Evolutionary conservation across 306 rosid genomes (phyloP).

Genomic region (Delonix regia): DNA sequence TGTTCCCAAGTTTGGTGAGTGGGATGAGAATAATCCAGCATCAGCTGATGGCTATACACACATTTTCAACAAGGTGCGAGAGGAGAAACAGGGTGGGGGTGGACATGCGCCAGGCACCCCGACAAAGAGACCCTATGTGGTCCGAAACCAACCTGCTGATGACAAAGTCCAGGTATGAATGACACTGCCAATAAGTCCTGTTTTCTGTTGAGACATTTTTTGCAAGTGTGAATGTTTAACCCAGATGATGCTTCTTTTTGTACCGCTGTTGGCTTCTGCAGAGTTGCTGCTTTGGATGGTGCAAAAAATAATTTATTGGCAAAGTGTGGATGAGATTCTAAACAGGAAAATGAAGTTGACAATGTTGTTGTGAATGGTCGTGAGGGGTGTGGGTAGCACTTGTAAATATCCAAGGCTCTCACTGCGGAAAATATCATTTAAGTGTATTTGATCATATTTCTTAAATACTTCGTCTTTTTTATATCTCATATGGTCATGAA

Average conservation of each 20-base stretch:
- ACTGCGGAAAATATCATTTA: slow-evolving; percentile 13
- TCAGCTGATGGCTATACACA: slow-evolving; percentile 88
- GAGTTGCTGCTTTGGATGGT: slow-evolving; percentile 78
- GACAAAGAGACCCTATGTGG: slow-evolving; percentile 43
- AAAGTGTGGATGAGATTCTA: slow-evolving; percentile 40
- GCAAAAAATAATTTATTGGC: slow-evolving; percentile 52
- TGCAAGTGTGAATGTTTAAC: not conserved
- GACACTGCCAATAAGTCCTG: not conserved
- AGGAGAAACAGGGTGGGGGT: slow-evolving; percentile 68
- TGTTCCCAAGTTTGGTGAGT: slow-evolving; percentile 96
- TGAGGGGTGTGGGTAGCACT: slow-evolving; percentile 19
- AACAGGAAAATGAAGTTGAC: slow-evolving; percentile 24
- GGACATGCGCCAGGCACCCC: slow-evolving; percentile 59
- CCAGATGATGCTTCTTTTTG: slow-evolving; percentile 32
- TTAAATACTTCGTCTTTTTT: not conserved
- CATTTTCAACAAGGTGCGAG: slow-evolving; percentile 80
- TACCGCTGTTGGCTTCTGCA: slow-evolving; percentile 47
- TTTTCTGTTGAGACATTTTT: not conserved
- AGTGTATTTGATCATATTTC: slow-evolving; percentile 20
- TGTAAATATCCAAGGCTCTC: slow-evolving; percentile 42
- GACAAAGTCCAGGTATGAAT: slow-evolving; percentile 59
- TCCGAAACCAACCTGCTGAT: slow-evolving; percentile 35
- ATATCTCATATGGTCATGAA: slow-evolving; percentile 6
- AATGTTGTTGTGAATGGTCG: slow-evolving; percentile 41
- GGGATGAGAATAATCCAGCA: slow-evolving; percentile 86